Percentiles rank a stretch among this genome's conserved stretches.
These are phyloP conservation scores for Klebsormidium nitens DNA, from an alignment of 139 green algal species.

Conservation along the genomic window DNA sequence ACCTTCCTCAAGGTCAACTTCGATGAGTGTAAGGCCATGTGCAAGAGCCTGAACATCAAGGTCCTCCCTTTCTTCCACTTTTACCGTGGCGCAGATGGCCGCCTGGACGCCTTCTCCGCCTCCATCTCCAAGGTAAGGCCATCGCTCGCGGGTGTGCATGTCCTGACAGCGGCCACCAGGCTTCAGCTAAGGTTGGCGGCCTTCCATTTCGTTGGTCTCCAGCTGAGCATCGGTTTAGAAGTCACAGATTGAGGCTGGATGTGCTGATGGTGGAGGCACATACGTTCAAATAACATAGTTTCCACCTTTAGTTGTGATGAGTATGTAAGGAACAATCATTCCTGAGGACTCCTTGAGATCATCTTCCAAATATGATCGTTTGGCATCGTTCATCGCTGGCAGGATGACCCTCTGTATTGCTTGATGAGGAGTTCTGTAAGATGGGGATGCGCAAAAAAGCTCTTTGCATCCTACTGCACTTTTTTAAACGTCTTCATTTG, in stretches of 20 bases:
- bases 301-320: too few relatives aligned
- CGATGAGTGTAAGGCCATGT: slow-evolving; percentile 80
- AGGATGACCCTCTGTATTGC: neutral
- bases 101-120: slow-evolving; percentile 66
- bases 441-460: neutral
- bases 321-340: too few relatives aligned
- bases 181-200: too few relatives aligned
- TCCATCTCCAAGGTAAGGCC: slow-evolving; percentile 61
- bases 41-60: slow-evolving; percentile 72
- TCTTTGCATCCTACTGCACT: neutral
- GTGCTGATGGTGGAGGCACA: too few relatives aligned
- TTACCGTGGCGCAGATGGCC: slow-evolving; percentile 76
- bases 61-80: slow-evolving; percentile 93
- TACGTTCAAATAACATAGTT: too few relatives aligned
- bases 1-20: slow-evolving; percentile 81
- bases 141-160: neutral
- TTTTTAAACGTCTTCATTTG: too few relatives aligned
- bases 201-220: too few relatives aligned
- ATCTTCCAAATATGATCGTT: neutral
- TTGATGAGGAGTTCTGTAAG: neutral
- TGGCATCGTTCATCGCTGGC: neutral
- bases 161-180: neutral
- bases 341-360: neutral
- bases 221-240: too few relatives aligned
- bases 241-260: slow-evolving; percentile 1